Base-by-base conservation (phyloP, 1,284 basidiomycete species). In the Boletus hoseneyae region DNA sequence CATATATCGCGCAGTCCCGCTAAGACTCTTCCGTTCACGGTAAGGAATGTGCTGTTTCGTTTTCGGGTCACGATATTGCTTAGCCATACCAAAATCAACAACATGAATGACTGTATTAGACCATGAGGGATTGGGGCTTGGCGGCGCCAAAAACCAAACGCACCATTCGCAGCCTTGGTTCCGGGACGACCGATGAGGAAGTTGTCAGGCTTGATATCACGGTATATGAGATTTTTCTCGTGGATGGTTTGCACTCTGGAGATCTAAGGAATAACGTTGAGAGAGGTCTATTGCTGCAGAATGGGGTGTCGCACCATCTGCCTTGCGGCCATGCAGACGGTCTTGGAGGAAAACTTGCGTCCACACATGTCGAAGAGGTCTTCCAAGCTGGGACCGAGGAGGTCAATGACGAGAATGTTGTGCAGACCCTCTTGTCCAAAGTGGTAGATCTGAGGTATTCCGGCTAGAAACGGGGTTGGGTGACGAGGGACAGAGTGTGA, bases 181-280 rank as follows among this genome's bases (percentile, higher is more conserved):
- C 82, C 85, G 21, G 94, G 85, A 10, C 94, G 88, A 51, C 96
- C 96, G 67, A 98, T 92, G 61, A 98, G 76, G 72, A 99, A 98
- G 75, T 99, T 98, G 78, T 98, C 96, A 40, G 95, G 96, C 71
- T 98, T 98, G 76, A 98, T 97, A 69, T 98, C 96, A 54, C 96
- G 93, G 76, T 99, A 97, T 61, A 99, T 97, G 68, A 98, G 87
- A 63, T 94, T 97, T 73, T 97, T 95, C 62, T 97, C 95, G 74
- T 99, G 96, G 58, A 97, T 90, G 63, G 94, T 88, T 73, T 99
- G 95, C 41, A 97, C 92, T 58, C 96, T 90, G 42, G 95, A 93
- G 66, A 99, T 90, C 92, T 95, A 65, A 36, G 51, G 42, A 33
- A 54, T 6, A 18, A 37, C 29, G 40, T 47, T 19, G 44, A 34